Evolutionary conservation across 78 protist genomes (phyloP), one percentile per base, ranked within the genome.

Genomic region (Bodo saltans): DNA sequence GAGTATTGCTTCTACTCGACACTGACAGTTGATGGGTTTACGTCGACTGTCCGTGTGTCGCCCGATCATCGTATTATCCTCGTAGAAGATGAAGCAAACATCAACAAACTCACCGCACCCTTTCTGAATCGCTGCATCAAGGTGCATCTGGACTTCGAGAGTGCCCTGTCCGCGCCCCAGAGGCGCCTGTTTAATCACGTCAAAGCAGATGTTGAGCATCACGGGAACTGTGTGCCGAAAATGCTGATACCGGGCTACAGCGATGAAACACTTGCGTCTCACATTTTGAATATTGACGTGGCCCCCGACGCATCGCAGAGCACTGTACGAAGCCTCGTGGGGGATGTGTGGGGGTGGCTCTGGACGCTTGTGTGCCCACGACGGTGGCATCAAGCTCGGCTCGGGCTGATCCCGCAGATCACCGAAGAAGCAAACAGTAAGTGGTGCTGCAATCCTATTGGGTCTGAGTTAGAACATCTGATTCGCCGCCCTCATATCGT

Each of bases 81-180:
- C 72, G 28, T 68, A 3, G 72, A 68, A 30, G 72, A 68, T 30
- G 72, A 30, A 30, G 39, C 39, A 12, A 3, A 21, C 72, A 3
- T 25, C 32, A 68, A 68, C 32, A 30, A 68, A 30, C 72, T 68
- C 72, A 25, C 32, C 23, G 4, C 72, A 3, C 72, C 72, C 17
- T 68, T 68, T 12, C 72, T 68, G 38, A 68, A 68, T 30, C 72
- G 72, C 28, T 68, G 28, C 72, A n/a, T n/a, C 39, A 68, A 68
- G 12, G 32, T n/a, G 17, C 3, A 30, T 3, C 32, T 68, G 32
- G 4, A 30, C 72, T 68, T n/a, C 72, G 39, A 68, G 17, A 30
- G n/a, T 12, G 72, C 32, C 39, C 72, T 68, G 17, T 3, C 32
- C 3, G 72, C 32, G 12, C 72, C 3, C 32, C 72, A 68, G 72